phyloP scores from a whole-genome alignment of 1,284 basidiomycete species.

The Anthracocystis walkeri region DNA sequence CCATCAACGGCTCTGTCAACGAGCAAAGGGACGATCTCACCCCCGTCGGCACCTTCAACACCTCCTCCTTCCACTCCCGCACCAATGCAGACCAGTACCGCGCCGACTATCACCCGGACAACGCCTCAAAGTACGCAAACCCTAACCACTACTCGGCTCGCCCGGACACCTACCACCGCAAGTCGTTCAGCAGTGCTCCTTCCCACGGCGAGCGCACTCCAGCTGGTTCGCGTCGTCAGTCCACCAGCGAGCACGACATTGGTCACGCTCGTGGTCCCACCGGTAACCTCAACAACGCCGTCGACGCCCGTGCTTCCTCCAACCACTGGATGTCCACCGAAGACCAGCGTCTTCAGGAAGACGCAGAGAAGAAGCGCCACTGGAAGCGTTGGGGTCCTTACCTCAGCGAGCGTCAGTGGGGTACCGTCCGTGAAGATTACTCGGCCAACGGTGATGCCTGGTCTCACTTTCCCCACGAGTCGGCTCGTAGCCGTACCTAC shows the following conservation, averaged over 20 bases:
- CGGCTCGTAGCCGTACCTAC: constrained; percentile 92
- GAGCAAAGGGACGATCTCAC: constrained; percentile 31
- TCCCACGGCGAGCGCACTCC: constrained; percentile 32
- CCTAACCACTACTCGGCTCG: constrained; percentile 62
- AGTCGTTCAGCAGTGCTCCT: constrained; percentile 44
- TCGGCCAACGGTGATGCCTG: constrained; percentile 95
- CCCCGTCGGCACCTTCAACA: constrained; percentile 29
- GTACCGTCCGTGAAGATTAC: constrained; percentile 97
- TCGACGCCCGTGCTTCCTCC: constrained; percentile 41
- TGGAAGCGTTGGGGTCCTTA: constrained; percentile 99
- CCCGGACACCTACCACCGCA: constrained; percentile 60
- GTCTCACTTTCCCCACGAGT: constrained; percentile 96
- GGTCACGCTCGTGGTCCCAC: constrained; percentile 55
- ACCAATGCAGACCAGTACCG: constrained; percentile 42
- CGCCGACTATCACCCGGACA: constrained; percentile 55
- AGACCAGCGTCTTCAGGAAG: constrained; percentile 74
- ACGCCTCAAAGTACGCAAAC: constrained; percentile 56
- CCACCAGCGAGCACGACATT: constrained; percentile 44
- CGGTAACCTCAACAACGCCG: constrained; percentile 36
- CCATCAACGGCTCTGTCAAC: constrained; percentile 11
- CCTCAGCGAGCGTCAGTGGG: constrained; percentile 96
- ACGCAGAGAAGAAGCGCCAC: constrained; percentile 78
- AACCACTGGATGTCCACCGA: constrained; percentile 62
- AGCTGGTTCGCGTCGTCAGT: constrained; percentile 36
- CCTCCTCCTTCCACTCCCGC: constrained; percentile 60